Base-by-base conservation (phyloP, 306 rosid genomes). In the Rosa lucieae region DNA sequence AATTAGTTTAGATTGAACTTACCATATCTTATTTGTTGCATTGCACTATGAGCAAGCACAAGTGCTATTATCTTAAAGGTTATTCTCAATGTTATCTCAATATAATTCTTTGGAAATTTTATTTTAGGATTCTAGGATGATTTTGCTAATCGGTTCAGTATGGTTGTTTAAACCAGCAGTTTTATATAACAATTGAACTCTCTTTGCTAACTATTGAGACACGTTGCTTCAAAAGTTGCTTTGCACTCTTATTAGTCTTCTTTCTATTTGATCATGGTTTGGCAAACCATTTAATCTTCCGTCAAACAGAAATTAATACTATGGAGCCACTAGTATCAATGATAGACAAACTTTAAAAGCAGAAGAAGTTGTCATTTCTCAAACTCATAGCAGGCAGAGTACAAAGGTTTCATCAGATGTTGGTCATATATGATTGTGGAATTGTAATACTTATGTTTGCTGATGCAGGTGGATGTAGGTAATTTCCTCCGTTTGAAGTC, bases 401-500 rank as follows among this genome's bases (percentile, higher is more conserved):
- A 8, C 77, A 20, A 49, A 52, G 62, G n/a, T 56, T 56, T 56
- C 29, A n/a, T 56, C 62, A 56, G 8, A 56, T 73, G 49, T 53
- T 1, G 65, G 65, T 13, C 32, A 32, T 2, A 14, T 12, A 35
- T 4, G 29, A 65, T 43, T 14, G 55, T 20, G 37, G 37, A 15
- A 53, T 21, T 37, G 59, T 56, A 56, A 56, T 56, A n/a, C 1
- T 20, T 20, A 8, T 56, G 20, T 47, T 72, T 80, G 71, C 37
- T 80, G 82, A 71, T 87, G 86, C 88, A 93, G 98, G 98, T 93
- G 77, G 98, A 93, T 62, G 93, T 93, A 79, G 98, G 98, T 73
- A 88, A 90, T 77, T 93, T 86, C 82, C 98, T 93, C 67, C 93
- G 98, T 67, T 81, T 93, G 82, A 93, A 91, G 81, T 88, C 97